Conservation (phyloP, 768 basidiomycete species). For the Hydnomerulius pinastri region DNA sequence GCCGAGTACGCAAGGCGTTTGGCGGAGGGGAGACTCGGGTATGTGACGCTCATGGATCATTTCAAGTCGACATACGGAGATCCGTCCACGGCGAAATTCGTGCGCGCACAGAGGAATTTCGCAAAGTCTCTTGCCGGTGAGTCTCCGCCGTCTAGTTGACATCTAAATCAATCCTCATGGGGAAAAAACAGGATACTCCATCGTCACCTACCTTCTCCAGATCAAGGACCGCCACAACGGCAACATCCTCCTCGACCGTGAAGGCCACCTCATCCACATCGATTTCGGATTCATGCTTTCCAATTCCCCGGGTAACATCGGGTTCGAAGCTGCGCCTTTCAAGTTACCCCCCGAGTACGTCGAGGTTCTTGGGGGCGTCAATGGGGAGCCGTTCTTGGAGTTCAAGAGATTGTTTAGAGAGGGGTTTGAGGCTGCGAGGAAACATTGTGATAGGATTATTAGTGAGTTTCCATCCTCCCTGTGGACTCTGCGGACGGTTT, state of each 20-base stretch:
- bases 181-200: slow-evolving; percentile 70
- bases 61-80: slow-evolving; percentile 91
- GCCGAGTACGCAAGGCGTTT: slow-evolving; percentile 92
- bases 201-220: slow-evolving; percentile 95
- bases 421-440: slow-evolving; percentile 91
- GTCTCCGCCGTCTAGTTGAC: slow-evolving; percentile 13
- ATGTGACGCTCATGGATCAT: slow-evolving; percentile 90
- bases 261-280: slow-evolving; percentile 94
- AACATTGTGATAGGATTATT: slow-evolving; percentile 95
- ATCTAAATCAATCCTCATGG: background rate
- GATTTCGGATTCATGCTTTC: slow-evolving; percentile 99
- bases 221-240: slow-evolving; percentile 99
- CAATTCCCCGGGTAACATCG: slow-evolving; percentile 96
- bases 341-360: slow-evolving; percentile 94
- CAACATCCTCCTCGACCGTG: slow-evolving; percentile 93
- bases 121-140: slow-evolving; percentile 86
- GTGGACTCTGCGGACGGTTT: too few species aligned
- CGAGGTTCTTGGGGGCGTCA: slow-evolving; percentile 89
- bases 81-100: slow-evolving; percentile 82
- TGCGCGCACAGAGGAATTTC: slow-evolving; percentile 90
- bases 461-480: slow-evolving; percentile 56
- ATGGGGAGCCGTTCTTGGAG: slow-evolving; percentile 73
- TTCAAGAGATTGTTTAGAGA: slow-evolving; percentile 89
- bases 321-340: slow-evolving; percentile 99
- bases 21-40: slow-evolving; percentile 75